These are phyloP conservation scores for Penicillium tannophilum DNA, from an alignment of 495 filamentous ascomycete species.

Conservation along the genomic window DNA sequence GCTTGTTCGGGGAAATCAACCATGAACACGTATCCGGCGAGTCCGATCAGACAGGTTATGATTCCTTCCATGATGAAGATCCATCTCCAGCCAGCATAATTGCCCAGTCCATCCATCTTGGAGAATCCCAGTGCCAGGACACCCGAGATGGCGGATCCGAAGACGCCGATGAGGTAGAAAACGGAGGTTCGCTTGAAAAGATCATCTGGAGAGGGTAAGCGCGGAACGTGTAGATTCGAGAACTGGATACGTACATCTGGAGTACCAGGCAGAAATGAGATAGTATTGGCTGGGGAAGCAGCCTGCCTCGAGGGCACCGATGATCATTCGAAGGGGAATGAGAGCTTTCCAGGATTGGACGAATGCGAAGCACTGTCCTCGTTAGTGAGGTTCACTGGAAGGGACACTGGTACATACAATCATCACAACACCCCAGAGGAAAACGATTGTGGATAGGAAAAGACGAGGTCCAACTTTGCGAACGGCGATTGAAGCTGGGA, in stretches of 20 bases:
- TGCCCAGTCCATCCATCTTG: conserved; percentile 44
- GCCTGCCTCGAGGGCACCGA: conserved; percentile 60
- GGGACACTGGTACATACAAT: conserved; percentile 6
- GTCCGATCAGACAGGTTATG: conserved; percentile 34
- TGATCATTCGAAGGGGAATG: conserved; percentile 51
- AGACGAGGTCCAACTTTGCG: conserved; percentile 13
- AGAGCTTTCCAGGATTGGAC: conserved; percentile 46
- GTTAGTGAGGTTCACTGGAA: neutral
- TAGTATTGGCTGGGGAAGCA: conserved; percentile 21
- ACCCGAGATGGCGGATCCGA: conserved; percentile 55
- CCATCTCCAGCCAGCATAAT: conserved; percentile 55
- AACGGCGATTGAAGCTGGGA: conserved; percentile 7
- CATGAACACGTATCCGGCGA: conserved; percentile 45
- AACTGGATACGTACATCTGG: conserved; percentile 12
- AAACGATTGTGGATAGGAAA: conserved; percentile 10
- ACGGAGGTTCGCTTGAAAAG: conserved; percentile 58
- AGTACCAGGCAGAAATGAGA: conserved; percentile 17
- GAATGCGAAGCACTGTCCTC: conserved; percentile 41
- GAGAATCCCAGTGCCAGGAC: conserved; percentile 60
- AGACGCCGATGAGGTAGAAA: conserved; percentile 57
- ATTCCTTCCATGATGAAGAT: conserved; percentile 38
- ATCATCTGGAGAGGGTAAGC: conserved; percentile 13
- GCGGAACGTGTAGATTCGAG: neutral
- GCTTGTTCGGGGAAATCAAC: conserved; percentile 55
- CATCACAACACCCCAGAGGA: conserved; percentile 17